Conservation (phyloP, 1,284 basidiomycete species). For the Rhodotorula sp. region DNA sequence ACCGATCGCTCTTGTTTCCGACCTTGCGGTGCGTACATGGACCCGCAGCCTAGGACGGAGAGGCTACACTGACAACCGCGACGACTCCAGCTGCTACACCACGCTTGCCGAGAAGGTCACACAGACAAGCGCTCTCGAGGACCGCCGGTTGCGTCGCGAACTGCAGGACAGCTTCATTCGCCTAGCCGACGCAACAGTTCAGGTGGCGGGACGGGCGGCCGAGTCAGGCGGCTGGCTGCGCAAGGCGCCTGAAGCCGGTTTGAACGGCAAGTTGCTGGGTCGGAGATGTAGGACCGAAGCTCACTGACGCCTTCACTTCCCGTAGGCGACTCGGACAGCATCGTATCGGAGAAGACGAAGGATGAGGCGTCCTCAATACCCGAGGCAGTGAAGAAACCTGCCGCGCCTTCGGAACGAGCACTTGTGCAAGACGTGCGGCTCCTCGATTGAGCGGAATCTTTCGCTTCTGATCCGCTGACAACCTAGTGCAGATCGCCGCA, state of each 20-base stretch:
- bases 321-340: conserved; percentile 29
- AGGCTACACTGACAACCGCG: too few species aligned
- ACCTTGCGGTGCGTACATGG: conserved; percentile 62
- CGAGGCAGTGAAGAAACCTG: conserved; percentile 19
- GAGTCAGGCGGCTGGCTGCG: conserved; percentile 79
- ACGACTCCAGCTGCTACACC: conserved; percentile 66
- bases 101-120: conserved; percentile 78
- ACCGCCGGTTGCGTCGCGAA: conserved; percentile 82
- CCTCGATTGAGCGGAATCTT: background rate
- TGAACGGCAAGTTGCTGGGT: conserved; percentile 9
- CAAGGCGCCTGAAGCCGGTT: conserved; percentile 60
- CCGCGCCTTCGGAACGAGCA: background rate
- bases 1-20: conserved; percentile 69
- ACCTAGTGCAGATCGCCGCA: conserved; percentile 58
- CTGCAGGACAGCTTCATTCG: conserved; percentile 84
- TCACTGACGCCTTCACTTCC: background rate
- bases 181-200: conserved; percentile 75
- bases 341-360: conserved; percentile 27
- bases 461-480: background rate
- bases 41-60: too few species aligned
- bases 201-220: conserved; percentile 68
- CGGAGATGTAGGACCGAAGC: too few species aligned
- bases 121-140: conserved; percentile 84
- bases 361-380: conserved; percentile 9
- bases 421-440: conserved; percentile 15